Evolutionary conservation across 257 asterid genomes (phyloP).

Genomic region (Nicotiana tomentosiformis): DNA sequence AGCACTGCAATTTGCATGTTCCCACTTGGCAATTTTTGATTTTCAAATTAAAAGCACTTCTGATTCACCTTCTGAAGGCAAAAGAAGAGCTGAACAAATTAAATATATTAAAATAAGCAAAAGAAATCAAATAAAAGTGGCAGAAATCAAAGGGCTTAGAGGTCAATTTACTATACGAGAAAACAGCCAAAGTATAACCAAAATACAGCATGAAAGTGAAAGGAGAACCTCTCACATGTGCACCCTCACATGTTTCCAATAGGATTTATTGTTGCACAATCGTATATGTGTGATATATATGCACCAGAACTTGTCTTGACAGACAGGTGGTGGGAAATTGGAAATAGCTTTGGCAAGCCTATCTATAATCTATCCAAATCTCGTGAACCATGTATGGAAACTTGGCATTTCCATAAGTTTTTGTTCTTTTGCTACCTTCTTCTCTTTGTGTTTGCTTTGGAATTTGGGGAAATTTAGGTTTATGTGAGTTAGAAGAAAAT

Average conservation of each 20-base stretch:
- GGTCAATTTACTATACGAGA: not conserved
- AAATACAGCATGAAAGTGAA: not conserved
- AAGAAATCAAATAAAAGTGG: no score
- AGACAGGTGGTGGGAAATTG: no score
- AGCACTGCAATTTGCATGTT: no score
- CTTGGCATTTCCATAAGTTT: not conserved
- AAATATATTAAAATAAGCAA: not conserved
- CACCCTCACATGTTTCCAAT: not conserved
- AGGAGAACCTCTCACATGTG: not conserved
- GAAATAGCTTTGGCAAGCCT: not conserved
- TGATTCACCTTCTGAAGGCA: no score
- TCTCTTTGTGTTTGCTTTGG: not conserved
- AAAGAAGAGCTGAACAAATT: no score
- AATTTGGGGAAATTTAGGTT: not conserved
- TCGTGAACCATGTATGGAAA: not conserved
- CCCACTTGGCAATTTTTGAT: no score
- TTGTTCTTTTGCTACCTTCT: not conserved
- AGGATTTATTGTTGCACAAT: not conserved
- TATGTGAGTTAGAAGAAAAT: not conserved
- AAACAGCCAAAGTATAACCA: not conserved
- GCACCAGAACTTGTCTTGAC: not conserved
- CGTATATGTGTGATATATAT: not conserved
- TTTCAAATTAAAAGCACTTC: no score
- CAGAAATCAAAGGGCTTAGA: not conserved
- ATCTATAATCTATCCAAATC: not conserved